Conservation (phyloP, 805 yeast species). For the Suhomyces xylopsoci region DNA sequence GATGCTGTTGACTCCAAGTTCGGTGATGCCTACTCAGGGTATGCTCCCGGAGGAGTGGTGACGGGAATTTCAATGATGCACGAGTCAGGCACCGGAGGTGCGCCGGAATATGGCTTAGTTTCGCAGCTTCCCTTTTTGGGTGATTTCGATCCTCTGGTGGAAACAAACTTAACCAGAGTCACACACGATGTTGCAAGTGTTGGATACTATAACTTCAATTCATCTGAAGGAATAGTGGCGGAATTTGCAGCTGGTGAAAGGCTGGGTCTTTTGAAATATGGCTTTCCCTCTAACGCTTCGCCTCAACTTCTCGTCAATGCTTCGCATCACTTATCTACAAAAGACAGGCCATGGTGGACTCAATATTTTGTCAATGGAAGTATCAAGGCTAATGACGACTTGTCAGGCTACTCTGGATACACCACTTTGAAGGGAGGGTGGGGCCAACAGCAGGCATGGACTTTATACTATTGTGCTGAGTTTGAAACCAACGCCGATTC, state of each 20-base stretch:
- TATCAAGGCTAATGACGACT: slow-evolving; percentile 12
- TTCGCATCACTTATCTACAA: slow-evolving; percentile 26
- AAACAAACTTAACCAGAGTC: slow-evolving; percentile 11
- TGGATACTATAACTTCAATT: slow-evolving; percentile 22
- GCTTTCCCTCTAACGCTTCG: slow-evolving; percentile 10
- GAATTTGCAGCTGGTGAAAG: slow-evolving; percentile 26
- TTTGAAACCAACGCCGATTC: slow-evolving; percentile 18
- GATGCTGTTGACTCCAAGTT: slow-evolving; percentile 20
- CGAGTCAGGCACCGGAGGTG: slow-evolving; percentile 40
- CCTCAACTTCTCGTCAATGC: slow-evolving; percentile 24
- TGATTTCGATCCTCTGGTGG: slow-evolving; percentile 10
- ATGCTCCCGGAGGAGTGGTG: slow-evolving; percentile 27
- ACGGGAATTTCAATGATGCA: slow-evolving; percentile 36
- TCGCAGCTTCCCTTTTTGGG: slow-evolving; percentile 27
- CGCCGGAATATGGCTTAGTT: slow-evolving; percentile 35
- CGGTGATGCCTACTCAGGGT: slow-evolving; percentile 34
- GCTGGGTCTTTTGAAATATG: slow-evolving; percentile 24
- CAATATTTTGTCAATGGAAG: slow-evolving; percentile 27
- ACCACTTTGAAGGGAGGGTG: slow-evolving; percentile 29
- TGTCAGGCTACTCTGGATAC: slow-evolving; percentile 21
- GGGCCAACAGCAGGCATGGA: slow-evolving; percentile 28
- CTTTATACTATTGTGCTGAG: slow-evolving; percentile 26
- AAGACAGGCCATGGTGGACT: slow-evolving; percentile 29
- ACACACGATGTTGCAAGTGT: slow-evolving; percentile 19
- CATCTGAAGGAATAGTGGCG: slow-evolving; percentile 18